A percentile compares a stretch with the other conserved stretches of the same genome.
Conservation (phyloP, 768 basidiomycete genomes). For the Leccinum longicurvipes region DNA sequence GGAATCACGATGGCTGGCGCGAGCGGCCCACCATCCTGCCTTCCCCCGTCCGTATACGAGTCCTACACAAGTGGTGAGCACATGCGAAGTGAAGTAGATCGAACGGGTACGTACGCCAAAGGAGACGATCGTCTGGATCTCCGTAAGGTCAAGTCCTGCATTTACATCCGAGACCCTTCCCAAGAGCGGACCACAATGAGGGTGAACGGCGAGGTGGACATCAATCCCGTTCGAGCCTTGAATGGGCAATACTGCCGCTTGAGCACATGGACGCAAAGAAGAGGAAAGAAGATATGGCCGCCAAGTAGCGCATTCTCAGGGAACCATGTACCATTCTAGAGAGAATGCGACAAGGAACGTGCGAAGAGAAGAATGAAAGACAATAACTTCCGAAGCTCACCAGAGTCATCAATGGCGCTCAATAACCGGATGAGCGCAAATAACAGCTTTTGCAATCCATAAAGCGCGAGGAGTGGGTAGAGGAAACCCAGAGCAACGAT, state of each 20-base stretch:
- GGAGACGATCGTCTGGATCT: conserved; percentile 46
- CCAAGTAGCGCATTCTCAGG: not conserved
- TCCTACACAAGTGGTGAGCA: conserved; percentile 30
- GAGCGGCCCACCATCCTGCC: conserved; percentile 43
- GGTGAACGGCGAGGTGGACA: conserved; percentile 45
- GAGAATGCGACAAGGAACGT: not conserved
- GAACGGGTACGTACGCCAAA: conserved; percentile 40
- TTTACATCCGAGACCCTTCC: conserved; percentile 46
- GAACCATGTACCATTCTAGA: not conserved
- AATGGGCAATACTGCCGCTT: not conserved
- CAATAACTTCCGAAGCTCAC: conserved; percentile 9
- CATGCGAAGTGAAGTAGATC: not conserved
- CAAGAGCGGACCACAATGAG: conserved; percentile 40
- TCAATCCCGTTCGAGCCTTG: conserved; percentile 14
- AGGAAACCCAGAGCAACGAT: conserved; percentile 23
- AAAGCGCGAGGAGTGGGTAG: conserved; percentile 19
- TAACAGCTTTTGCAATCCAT: conserved; percentile 15
- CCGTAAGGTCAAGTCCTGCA: conserved; percentile 39
- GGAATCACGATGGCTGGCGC: conserved; percentile 39
- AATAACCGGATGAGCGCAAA: conserved; percentile 3
- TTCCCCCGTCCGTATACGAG: conserved; percentile 50
- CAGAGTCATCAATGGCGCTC: not conserved
- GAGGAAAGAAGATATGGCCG: not conserved
- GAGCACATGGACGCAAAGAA: conserved; percentile 2
- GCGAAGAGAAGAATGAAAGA: not conserved